These are phyloP conservation scores for Setaria viridis DNA, from an alignment of 202 grass and related monocot species.

Conservation along the genomic window DNA sequence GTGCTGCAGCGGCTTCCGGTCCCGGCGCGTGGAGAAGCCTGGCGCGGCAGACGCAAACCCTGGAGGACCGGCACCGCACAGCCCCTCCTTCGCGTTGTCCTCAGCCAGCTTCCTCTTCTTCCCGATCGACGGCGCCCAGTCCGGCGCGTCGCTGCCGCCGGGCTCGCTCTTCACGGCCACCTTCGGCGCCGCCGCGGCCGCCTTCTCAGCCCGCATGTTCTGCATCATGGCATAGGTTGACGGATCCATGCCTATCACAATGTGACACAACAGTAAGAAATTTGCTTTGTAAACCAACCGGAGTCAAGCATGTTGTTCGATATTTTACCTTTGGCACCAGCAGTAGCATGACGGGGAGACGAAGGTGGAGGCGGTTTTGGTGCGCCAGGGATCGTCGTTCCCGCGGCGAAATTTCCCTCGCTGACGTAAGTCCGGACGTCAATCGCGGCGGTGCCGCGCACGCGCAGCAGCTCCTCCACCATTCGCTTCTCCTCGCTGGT, in stretches of 20 bases:
- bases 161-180: background rate
- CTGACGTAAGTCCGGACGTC: constrained; percentile 17
- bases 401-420: constrained; percentile 6
- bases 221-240: background rate
- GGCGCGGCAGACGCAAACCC: background rate
- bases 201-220: constrained; percentile 13
- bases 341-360: background rate
- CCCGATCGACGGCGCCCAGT: background rate
- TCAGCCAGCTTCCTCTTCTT: constrained; percentile 32
- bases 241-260: background rate
- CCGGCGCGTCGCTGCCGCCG: background rate
- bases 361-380: background rate
- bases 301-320: background rate
- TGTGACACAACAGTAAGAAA: background rate
- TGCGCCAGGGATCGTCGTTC: background rate
- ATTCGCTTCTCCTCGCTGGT: background rate
- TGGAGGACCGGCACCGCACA: no score
- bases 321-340: background rate
- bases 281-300: background rate
- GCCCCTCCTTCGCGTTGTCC: background rate
- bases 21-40: no score
- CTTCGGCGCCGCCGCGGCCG: background rate
- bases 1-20: background rate
- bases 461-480: constrained; percentile 19
- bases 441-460: background rate